Evolutionary conservation across 73 alveolate genomes (phyloP), one percentile per base, ranked within the genome.

Genomic region (Symbiodinium pilosum): DNA sequence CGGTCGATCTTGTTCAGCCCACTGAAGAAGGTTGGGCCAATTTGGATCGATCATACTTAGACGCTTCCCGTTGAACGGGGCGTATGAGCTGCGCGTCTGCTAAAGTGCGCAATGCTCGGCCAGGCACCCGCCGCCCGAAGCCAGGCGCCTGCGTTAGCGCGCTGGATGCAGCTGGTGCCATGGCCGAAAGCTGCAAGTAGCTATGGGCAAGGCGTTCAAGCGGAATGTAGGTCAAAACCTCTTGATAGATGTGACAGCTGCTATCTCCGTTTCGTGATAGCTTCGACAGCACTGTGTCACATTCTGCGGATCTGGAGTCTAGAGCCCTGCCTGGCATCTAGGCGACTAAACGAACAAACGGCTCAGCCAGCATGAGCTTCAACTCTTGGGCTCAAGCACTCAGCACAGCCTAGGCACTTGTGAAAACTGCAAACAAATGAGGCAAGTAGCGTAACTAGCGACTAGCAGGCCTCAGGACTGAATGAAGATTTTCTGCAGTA

Each of bases 111-210:
- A n/a, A n/a, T 34, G 39, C 41, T 20, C 28, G 64, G 24, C n/a
- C 59, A 47, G 14, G 59, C 59, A 14, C 59, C 59, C 59, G 59
- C 59, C 59, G 59, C 59, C 59, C 59, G 59, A 47, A 47, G 59
- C 59, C 14, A 6, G 59, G 59, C 59, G 59, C 59, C 59, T 59
- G 43, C 47, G 93, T 20, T n/a, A 83, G 95, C n/a, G 87, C 47
- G 28, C 87, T 88, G 24, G 95, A 64, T 30, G 95, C 87, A 12
- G 95, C 95, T 21, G 95, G 95, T 0, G 95, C 95, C 95, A 88
- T 88, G 52, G 95, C 30, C 86, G 32, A 43, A 73, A 9, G 18
- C n/a, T 75, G 3, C 24, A 3, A 40, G 28, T 32, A 71, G 30
- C 20, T 71, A 34, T 30, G 71, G 7, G 16, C 2, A 21, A 7